phyloP scores from a whole-genome alignment of 2,329 filamentous ascomycete genomes.

The Pseudocercospora pini-densiflorae region DNA sequence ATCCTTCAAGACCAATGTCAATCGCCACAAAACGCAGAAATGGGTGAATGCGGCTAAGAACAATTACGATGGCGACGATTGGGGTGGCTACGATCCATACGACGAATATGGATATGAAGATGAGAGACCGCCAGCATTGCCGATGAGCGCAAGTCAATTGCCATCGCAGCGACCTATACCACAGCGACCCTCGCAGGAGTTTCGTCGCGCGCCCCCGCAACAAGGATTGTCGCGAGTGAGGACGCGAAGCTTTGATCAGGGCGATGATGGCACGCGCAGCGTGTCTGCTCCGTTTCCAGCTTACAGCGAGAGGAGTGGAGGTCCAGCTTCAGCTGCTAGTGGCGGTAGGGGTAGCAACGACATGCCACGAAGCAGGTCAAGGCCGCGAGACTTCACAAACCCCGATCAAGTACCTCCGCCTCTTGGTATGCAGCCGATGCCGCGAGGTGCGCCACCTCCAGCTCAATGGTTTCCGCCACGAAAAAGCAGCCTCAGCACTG shows the following conservation, averaged over 20 bases:
- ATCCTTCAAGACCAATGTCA: constrained; percentile 82
- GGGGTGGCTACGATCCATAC: constrained; percentile 71
- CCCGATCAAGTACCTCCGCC: constrained; percentile 56
- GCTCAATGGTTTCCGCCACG: constrained; percentile 60
- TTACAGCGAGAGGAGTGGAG: constrained; percentile 20
- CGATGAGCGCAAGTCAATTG: constrained; percentile 16
- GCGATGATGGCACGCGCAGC: constrained; percentile 51
- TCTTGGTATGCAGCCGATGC: constrained; percentile 41
- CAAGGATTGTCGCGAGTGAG: constrained; percentile 40
- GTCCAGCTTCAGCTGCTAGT: constrained; percentile 15
- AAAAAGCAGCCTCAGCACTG: constrained; percentile 65
- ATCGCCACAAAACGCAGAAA: constrained; percentile 87
- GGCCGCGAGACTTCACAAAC: constrained; percentile 55
- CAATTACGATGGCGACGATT: constrained; percentile 91
- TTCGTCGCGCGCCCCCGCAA: constrained; percentile 14
- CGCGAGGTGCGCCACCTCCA: constrained; percentile 42
- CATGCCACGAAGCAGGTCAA: constrained; percentile 22
- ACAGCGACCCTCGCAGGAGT: not conserved
- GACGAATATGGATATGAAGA: constrained; percentile 60
- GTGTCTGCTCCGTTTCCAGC: constrained; percentile 24
- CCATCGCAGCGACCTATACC: constrained; percentile 18
- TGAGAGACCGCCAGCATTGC: constrained; percentile 45
- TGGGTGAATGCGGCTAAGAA: constrained; percentile 89
- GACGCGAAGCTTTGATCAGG: constrained; percentile 57
- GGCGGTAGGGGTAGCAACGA: constrained; percentile 21